Base-by-base conservation (phyloP, 2,329 filamentous ascomycete genomes). In the Alternaria arbusti region DNA sequence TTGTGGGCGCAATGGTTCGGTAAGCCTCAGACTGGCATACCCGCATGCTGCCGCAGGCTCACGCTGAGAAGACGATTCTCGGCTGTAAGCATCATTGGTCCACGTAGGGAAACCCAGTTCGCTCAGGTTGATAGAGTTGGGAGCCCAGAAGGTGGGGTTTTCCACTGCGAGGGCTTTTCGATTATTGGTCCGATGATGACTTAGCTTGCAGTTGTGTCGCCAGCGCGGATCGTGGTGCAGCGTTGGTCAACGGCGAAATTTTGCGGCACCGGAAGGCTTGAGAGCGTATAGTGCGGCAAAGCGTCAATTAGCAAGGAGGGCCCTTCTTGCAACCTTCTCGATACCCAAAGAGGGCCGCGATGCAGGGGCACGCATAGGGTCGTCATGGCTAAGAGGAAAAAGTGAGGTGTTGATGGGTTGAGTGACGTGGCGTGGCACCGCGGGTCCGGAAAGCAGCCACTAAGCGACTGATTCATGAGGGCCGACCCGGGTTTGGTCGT, bases 91-190 rank as follows among this genome's bases (percentile, higher is more conserved):
- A 54, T 66, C 47, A 79, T 76, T 79, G 76, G 77, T 73, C 78
- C 78, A 79, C 78, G 78, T 79, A 70, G 65, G 68, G 62, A 65
- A 66, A 63, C 63, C 67, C 69, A 67, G 68, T 74, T 72, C 67
- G 74, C 69, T 69, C 61, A 70, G 56, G 56, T 54, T 70, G 69
- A 73, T 71, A 70, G 75, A 71, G 69, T 66, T 66, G 63, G 32
- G 72, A 63, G 64, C 67, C 71, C 69, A 68, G 66, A 54, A 69
- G 67, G 73, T 74, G 74, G 72, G 72, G 61, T 74, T 63, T 62
- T 43, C 23, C 57, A 67, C 64, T 54, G 57, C 62, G 51, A 69
- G 57, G 59, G 54, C 58, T 54, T 63, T 70, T 61, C 68, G 65
- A 61, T 67, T 66, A 76, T 74, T 74, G 73, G 71, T 65, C 65